Evolutionary conservation across 768 basidiomycete genomes (phyloP).

Genomic region (Tylopilus sp.): DNA sequence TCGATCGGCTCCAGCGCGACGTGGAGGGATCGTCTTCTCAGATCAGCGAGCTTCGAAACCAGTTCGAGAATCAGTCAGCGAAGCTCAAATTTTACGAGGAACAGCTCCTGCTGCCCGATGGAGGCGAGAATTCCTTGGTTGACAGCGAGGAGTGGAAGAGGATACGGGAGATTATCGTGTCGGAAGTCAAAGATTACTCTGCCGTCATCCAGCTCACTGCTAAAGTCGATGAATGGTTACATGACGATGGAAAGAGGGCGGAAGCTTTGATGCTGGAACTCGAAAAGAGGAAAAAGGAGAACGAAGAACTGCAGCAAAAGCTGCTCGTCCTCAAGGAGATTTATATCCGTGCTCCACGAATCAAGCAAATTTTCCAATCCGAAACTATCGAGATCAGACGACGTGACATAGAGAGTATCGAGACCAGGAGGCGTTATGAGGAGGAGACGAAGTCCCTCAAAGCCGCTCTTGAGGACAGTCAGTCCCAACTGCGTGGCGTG

Average conservation of each 20-base stretch:
- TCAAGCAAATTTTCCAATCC: constrained; percentile 12
- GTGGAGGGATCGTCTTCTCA: not conserved
- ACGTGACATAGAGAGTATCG: not conserved
- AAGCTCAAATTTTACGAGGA: not conserved
- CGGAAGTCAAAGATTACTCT: not conserved
- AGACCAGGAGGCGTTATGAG: not conserved
- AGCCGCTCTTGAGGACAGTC: not conserved
- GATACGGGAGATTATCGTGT: not conserved
- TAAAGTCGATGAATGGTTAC: constrained; percentile 8
- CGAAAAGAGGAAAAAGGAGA: constrained; percentile 6
- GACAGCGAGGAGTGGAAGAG: not conserved
- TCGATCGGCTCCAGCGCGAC: not conserved
- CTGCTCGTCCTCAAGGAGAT: constrained; percentile 8
- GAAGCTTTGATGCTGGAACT: constrained; percentile 1
- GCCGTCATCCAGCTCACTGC: constrained; percentile 8
- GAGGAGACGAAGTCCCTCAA: not conserved
- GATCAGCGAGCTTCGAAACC: not conserved
- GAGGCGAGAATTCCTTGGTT: not conserved
- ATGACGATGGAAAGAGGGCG: constrained; percentile 3
- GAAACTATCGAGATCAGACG: constrained; percentile 2
- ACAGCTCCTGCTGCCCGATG: not conserved
- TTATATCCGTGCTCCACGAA: constrained; percentile 4
- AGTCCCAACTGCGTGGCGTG: constrained; percentile 1
- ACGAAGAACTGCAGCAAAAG: constrained; percentile 1
- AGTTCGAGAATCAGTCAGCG: not conserved